phyloP scores from a whole-genome alignment of 2,329 filamentous ascomycete species.

The Epichloe baconii region DNA sequence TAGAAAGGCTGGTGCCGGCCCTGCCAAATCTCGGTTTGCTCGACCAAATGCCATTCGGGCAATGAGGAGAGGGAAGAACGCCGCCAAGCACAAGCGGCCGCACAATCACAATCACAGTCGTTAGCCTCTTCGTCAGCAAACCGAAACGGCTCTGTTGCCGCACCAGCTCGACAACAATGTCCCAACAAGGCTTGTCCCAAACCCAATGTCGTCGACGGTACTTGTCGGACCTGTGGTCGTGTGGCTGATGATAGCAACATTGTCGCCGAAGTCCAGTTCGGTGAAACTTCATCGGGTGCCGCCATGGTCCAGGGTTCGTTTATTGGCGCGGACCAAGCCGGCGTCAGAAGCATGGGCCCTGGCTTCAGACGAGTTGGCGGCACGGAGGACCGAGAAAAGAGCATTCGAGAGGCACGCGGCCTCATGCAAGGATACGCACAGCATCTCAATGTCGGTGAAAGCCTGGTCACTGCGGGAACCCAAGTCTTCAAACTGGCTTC shows the following conservation, averaged over 20 bases:
- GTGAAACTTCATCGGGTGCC: conserved; percentile 72
- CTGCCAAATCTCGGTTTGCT: conserved; percentile 27
- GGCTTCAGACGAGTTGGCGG: conserved; percentile 48
- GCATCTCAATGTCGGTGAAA: conserved; percentile 47
- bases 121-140: conserved; percentile 15
- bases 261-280: conserved; percentile 82
- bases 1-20: conserved; percentile 18
- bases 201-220: conserved; percentile 48
- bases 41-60: conserved; percentile 36
- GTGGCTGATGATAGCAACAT: conserved; percentile 80
- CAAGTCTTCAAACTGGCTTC: conserved; percentile 67
- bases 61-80: conserved; percentile 39
- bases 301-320: conserved; percentile 85
- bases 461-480: conserved; percentile 50
- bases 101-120: conserved; percentile 9
- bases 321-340: conserved; percentile 73
- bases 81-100: conserved; percentile 19
- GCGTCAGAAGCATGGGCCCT: conserved; percentile 54
- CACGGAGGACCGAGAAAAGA: conserved; percentile 44
- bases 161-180: conserved; percentile 31
- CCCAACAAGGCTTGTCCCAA: conserved; percentile 48
- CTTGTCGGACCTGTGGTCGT: conserved; percentile 75
- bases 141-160: conserved; percentile 19
- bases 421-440: conserved; percentile 50
- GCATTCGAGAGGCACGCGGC: conserved; percentile 42